Base-by-base conservation (phyloP, 2,329 filamentous ascomycete species). In the Alternaria triticina region DNA sequence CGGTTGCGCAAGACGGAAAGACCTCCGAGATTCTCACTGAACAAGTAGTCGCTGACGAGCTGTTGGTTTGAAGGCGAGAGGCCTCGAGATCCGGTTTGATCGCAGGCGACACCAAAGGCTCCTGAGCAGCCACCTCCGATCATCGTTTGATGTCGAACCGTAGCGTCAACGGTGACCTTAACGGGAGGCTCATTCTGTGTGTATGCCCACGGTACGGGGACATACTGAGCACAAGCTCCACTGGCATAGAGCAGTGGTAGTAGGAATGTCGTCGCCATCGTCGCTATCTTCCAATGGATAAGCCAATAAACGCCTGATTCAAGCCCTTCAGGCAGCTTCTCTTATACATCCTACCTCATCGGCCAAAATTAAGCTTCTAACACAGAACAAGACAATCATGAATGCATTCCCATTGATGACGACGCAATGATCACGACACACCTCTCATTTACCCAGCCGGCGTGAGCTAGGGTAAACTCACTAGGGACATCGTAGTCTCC, bases 1-100 rank as follows among this genome's bases (percentile, higher is more conserved):
- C 81, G 79, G 61, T 82, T 82, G 22, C 81, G 78, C 30, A 83
- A 65, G 47, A 83, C 82, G 12, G 75, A 77, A 49, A 83, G 74
- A 0, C 81, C 81, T 5, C 81, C 81, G 0, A 81, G 78, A 1
- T 75, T 77, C 5, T 79, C 81, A n/a, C 72, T 76, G 72, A 83
- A 83, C 25, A 83, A 75, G 12, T 81, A 72, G 65, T 83, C 81
- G 10, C 83, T 71, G 4, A 80, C 73, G 57, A 76, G 68, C 12
- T 76, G 74, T 69, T 80, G 80, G 65, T 80, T 79, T 17, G 61
- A 70, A 66, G 77, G 63, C 4, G 77, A 65, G 7, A 78, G 61
- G 7, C 61, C 61, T 17, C 15, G 52, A 12, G 52, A 51, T 27
- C 61, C 61, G 10, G 61, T 64, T 11, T 64, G 57, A 13, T 64